These are phyloP conservation scores for Rhododendron simsii DNA, from an alignment of 148 eudicot species.

Conservation along the genomic window DNA sequence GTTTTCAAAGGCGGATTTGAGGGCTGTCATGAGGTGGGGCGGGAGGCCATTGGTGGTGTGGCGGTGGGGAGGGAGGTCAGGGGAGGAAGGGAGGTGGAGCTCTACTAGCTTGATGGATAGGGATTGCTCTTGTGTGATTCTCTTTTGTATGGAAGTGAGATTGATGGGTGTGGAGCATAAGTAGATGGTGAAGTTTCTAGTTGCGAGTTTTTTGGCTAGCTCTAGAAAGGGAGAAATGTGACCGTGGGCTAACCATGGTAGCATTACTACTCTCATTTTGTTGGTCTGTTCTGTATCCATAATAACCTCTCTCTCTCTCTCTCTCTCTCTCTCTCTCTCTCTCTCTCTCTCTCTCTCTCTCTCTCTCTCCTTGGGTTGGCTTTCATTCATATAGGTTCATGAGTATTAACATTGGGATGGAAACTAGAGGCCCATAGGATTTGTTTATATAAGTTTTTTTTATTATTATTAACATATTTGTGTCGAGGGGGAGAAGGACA, in stretches of 20 bases:
- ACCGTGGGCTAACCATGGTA: slow-evolving; percentile 14
- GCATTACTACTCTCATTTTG: not conserved
- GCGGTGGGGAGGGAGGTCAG: slow-evolving; percentile 14
- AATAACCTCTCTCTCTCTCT: not conserved
- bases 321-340: not conserved
- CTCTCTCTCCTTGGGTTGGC: too few species aligned
- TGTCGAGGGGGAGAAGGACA: too few species aligned
- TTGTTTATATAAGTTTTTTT: too few species aligned
- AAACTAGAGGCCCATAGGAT: too few species aligned
- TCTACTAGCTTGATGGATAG: not conserved
- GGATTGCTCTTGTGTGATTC: not conserved
- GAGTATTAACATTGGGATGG: not conserved
- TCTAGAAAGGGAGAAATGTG: slow-evolving; percentile 12
- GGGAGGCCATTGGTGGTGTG: slow-evolving; percentile 39
- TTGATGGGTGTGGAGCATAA: slow-evolving; percentile 5
- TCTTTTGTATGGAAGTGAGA: not conserved
- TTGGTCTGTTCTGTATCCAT: not conserved
- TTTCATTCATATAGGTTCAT: not conserved
- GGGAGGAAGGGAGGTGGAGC: not conserved
- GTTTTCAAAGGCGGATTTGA: slow-evolving; percentile 13
- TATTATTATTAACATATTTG: too few species aligned
- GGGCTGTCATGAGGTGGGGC: slow-evolving; percentile 21
- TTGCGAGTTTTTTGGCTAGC: slow-evolving; percentile 8
- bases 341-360: not conserved
- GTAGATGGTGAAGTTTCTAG: not conserved